These are phyloP conservation scores for Scenedesmus sp. DNA, from an alignment of 163 green algal species.

Conservation along the genomic window DNA sequence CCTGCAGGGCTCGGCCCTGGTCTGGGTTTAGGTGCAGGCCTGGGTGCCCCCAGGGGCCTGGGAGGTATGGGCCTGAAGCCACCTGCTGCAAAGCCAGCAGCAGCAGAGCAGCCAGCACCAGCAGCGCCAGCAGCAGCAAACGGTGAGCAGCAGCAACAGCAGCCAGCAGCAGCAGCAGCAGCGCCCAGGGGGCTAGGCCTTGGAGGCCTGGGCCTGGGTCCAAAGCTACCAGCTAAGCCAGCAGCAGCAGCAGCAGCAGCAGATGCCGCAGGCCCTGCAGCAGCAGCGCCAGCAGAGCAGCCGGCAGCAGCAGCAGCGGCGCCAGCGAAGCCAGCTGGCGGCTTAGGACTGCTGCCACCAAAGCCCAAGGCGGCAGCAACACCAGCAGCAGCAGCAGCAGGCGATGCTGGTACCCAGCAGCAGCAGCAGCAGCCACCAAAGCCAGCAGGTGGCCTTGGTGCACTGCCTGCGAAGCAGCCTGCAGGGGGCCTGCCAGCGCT, in stretches of 20 bases:
- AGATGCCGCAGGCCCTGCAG: neutral
- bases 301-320: slow-evolving; percentile 39
- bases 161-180: slow-evolving; percentile 39
- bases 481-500: slow-evolving; percentile 38
- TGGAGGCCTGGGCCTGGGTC: slow-evolving; percentile 17
- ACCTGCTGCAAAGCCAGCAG: slow-evolving; percentile 20
- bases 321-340: slow-evolving; percentile 43
- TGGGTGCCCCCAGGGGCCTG: slow-evolving; percentile 3
- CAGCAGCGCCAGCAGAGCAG: slow-evolving; percentile 41
- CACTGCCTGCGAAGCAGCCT: slow-evolving; percentile 31
- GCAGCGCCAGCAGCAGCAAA: slow-evolving; percentile 26
- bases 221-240: slow-evolving; percentile 23
- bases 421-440: slow-evolving; percentile 40
- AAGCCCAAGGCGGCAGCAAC: slow-evolving; percentile 28
- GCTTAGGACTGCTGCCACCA: slow-evolving; percentile 16
- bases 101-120: slow-evolving; percentile 30
- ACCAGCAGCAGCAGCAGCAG: slow-evolving; percentile 20
- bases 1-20: slow-evolving; percentile 1
- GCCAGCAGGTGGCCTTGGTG: slow-evolving; percentile 43
- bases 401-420: neutral
- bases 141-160: slow-evolving; percentile 25
- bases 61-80: slow-evolving; percentile 50
- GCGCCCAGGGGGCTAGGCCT: slow-evolving; percentile 39
- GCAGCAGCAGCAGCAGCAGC: slow-evolving; percentile 36
- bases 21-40: neutral